Base-by-base conservation (phyloP, 176 grass and related monocot species). In the Musa beccarii region DNA sequence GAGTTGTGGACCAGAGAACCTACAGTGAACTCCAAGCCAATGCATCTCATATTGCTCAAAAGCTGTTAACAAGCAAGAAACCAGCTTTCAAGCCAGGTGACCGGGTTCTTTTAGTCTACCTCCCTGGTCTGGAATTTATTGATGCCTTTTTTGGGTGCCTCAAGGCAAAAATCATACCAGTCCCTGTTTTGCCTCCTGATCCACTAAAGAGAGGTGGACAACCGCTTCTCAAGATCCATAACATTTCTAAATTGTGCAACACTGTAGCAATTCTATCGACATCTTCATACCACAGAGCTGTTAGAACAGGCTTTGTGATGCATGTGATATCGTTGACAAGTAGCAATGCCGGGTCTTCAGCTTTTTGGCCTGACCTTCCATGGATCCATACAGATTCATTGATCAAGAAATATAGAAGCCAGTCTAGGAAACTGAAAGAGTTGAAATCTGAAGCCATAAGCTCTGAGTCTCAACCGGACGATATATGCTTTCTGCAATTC, bases 401-500 rank as follows among this genome's bases (percentile, higher is more conserved):
- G 89, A 79, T 88, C 70, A 85, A 92, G 78, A 88, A 69, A 11
- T 81, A 88, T 56, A 71, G 17, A n/a, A 71, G 72, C 81, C 68
- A 85, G 29, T 80, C 73, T 57, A 79, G 61, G 54, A 17, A 79
- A 19, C 63, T 74, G 57, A 56, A 72, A 83, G 17, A 68, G 71
- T 72, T 63, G 23, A 52, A 69, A 28, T 69, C 17, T 21, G 77
- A 28, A 66, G 61, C 69, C 82, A 76, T 64, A 78, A 75, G 61
- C 62, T 63, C 49, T 19, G 74, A 92, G 49, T 56, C 78, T 54
- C 73, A 63, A 26, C 71, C 80, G 61, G 83, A 83, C 79, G 85
- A 85, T 21, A 53, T 92, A 72, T 92, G 89, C 75, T 92, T 92
- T 86, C 83, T 92, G 10, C 89, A 92, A 56, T 92, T 92, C 78